Conservation (phyloP, 176 grass and related monocot genomes). For the Pontederia paniculata region DNA sequence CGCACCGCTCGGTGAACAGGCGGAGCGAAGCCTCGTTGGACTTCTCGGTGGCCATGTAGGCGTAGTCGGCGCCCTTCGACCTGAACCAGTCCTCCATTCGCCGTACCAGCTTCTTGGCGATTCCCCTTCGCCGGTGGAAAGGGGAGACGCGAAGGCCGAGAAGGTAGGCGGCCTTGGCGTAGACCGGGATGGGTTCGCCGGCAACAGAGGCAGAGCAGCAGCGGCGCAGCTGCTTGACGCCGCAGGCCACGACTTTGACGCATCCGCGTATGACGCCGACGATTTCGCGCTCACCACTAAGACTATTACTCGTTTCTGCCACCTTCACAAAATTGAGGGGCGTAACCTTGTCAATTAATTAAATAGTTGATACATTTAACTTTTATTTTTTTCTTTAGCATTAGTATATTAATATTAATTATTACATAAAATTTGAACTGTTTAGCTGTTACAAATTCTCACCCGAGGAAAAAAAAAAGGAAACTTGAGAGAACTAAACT, state of each 20-base stretch:
- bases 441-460: no score
- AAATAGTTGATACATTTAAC: no score
- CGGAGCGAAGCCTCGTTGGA: background rate
- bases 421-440: no score
- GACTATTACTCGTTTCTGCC: background rate
- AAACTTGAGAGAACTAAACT: no score
- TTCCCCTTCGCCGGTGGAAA: background rate
- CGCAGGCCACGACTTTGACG: background rate
- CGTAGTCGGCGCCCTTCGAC: background rate
- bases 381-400: no score
- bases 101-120: background rate
- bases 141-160: constrained; percentile 1
- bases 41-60: constrained; percentile 4
- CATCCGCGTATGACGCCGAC: background rate
- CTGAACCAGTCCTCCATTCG: background rate
- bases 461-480: no score
- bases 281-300: background rate
- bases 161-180: background rate
- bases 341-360: background rate
- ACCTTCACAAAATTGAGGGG: background rate
- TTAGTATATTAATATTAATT: no score
- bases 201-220: background rate
- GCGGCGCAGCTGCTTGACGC: background rate
- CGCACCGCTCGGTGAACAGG: background rate
- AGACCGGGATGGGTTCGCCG: background rate